Conservation (phyloP, 768 basidiomycete genomes). For the Xerocomellus chrysenteron region DNA sequence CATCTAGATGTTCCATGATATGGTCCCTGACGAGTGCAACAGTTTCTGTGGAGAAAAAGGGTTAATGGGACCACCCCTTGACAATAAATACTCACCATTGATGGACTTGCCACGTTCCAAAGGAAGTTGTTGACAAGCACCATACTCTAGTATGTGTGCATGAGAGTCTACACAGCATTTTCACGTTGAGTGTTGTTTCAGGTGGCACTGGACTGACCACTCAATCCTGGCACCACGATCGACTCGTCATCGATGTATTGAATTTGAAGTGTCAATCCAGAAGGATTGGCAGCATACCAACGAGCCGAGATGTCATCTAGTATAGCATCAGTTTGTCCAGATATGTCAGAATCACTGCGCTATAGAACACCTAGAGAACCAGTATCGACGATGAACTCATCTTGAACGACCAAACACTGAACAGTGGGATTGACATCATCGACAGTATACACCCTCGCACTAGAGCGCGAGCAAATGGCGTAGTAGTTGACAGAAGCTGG, state of each 20-base stretch:
- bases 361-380: constrained; percentile 50
- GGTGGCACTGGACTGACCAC: constrained; percentile 45
- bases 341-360: background rate
- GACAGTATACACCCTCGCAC: constrained; percentile 63
- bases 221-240: constrained; percentile 67
- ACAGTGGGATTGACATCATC: constrained; percentile 49
- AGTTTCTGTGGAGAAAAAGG: constrained; percentile 46
- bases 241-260: constrained; percentile 55
- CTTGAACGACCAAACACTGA: constrained; percentile 64
- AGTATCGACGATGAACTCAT: constrained; percentile 47
- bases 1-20: constrained; percentile 56
- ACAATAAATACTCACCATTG: constrained; percentile 41
- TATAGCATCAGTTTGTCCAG: constrained; percentile 1
- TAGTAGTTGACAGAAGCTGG: constrained; percentile 38
- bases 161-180: constrained; percentile 60
- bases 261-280: constrained; percentile 34
- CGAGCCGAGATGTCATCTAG: constrained; percentile 44
- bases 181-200: background rate
- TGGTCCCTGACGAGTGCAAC: constrained; percentile 59
- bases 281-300: constrained; percentile 34
- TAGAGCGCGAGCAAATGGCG: constrained; percentile 58
- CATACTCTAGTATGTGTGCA: constrained; percentile 77
- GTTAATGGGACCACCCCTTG: background rate
- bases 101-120: constrained; percentile 61
- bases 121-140: constrained; percentile 60